Base-by-base conservation (phyloP, 2,329 filamentous ascomycete genomes). In the Cordyceps cicadae region DNA sequence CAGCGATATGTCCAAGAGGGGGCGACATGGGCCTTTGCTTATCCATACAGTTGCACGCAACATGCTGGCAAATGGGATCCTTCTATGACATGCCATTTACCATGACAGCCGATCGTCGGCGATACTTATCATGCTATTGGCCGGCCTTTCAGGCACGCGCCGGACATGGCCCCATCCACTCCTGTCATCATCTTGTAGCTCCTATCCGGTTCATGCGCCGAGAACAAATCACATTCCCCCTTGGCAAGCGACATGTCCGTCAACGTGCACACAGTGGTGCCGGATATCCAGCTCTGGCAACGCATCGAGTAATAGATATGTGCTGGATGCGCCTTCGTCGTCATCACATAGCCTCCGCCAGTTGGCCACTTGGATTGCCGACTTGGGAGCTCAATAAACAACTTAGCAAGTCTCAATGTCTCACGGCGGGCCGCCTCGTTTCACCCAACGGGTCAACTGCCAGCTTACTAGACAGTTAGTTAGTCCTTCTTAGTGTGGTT, bases 111-210 rank as follows among this genome's bases (percentile, higher is more conserved):
- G 21, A 8, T 1, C 3, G 52, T 45, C 39, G 21, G 21, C 7
- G 2, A 37, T 37, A 43, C 15, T 45, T 15, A 32, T 45, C 39
- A 9, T 32, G 39, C 39, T 24, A 45, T 54, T 54, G 37, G 26
- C 39, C 52, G 26, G 24, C 26, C 37, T 52, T 59, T 11, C 56
- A 52, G 56, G 48, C 56, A 59, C 39, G 49, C 37, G 48, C 32
- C 48, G 29, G 26, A 34, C 34, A 50, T 34, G 45, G 21, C 46
- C 8, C 29, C 3, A 39, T 59, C 56, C 56, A 59, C 55, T 46
- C 43, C 43, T 32, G 56, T 52, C 56, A 59, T 48, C 55, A 26
- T 45, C 48, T 52, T 45, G 48, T 52, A 52, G 48, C 34, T 59
- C 56, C 48, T 48, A 48, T 52, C 56, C 37, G 17, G 49, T 21